A percentile compares a stretch with the other conserved stretches of the same genome.
These are phyloP conservation scores for Endothia cerciana DNA, from an alignment of 2,329 filamentous ascomycete species.

Conservation along the genomic window DNA sequence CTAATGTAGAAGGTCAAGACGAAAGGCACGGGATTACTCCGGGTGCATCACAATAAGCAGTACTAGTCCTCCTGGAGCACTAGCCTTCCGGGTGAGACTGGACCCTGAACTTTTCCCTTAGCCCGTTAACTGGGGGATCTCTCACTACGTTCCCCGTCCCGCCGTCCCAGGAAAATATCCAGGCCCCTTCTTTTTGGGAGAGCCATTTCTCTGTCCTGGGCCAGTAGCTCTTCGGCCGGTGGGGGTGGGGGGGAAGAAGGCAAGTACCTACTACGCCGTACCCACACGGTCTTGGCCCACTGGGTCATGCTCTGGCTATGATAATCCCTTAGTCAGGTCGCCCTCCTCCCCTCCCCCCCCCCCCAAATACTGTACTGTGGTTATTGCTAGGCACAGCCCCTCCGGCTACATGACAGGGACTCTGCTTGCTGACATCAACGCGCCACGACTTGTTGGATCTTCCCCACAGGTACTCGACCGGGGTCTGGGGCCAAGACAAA, in stretches of 20 bases:
- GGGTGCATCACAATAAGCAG: not conserved
- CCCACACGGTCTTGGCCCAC: no score
- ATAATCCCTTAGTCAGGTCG: no score
- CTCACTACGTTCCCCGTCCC: no score
- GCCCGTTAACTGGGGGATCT: no score
- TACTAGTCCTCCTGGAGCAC: constrained; percentile 5
- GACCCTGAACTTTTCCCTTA: constrained; percentile 10
- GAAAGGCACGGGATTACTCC: not conserved
- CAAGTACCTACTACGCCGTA: no score
- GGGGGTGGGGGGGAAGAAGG: no score
- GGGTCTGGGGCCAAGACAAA: constrained; percentile 3
- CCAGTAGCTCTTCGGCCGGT: no score
- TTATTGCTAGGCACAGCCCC: not conserved
- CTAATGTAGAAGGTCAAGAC: constrained; percentile 14
- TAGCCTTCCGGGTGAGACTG: not conserved
- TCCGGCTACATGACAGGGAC: not conserved
- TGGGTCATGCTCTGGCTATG: no score
- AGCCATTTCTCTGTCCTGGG: no score
- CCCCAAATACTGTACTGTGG: no score
- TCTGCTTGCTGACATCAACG: constrained; percentile 16
- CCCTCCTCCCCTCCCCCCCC: no score
- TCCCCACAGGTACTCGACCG: constrained; percentile 14
- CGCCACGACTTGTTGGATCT: constrained; percentile 10
- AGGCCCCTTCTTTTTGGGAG: no score
- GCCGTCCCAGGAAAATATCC: not conserved